Base-by-base conservation (phyloP, 1,284 basidiomycete species). In the Puccinia brachypodii region DNA sequence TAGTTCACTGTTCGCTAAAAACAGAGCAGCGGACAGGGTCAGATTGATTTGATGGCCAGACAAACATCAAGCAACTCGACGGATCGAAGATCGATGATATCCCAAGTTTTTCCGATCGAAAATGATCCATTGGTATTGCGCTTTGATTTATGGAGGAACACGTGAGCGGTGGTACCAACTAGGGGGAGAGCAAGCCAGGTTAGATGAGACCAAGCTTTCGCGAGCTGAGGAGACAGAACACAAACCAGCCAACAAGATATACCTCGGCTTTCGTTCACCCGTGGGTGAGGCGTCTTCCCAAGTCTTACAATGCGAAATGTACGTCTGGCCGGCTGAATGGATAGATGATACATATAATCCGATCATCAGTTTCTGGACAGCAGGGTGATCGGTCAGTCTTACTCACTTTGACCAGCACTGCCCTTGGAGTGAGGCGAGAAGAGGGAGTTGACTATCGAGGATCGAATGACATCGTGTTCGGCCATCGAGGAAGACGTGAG, bases 51-150 rank as follows among this genome's bases (percentile, higher is more conserved):
- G 79, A 72, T 19, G 25, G 40, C 76, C 62, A 19, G 42, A 89
- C 92, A 85, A 86, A 95, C 95, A 84, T 89, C 89, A 47, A 91
- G 84, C 62, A 96, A 92, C 83, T 95, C 92, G 68, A 99, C 87
- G 44, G 88, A 91, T 78, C 92, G 89, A 83, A 99, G 89, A 86
- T 96, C 94, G 69, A 91, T 88, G 60, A 98, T 87, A 83, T 89
- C 90, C 97, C 97, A 99, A 11, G 96, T 95, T 89, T 99, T 99
- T 31, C 97, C 97, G 78, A 98, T 94, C 28, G 95, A 98, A 88
- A 97, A 99, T 0, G 93, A 91, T 53, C 94, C 93, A 85, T 98
- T 99, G 53, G 92, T 92, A 86, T 99, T 99, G 82, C 94, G 88
- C 87, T 98, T 98, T 8, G 95, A 95, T 87, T 99, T 99, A 89